These are phyloP conservation scores for Thelonectria discophora DNA, from an alignment of 2,329 filamentous ascomycete genomes.

Conservation along the genomic window DNA sequence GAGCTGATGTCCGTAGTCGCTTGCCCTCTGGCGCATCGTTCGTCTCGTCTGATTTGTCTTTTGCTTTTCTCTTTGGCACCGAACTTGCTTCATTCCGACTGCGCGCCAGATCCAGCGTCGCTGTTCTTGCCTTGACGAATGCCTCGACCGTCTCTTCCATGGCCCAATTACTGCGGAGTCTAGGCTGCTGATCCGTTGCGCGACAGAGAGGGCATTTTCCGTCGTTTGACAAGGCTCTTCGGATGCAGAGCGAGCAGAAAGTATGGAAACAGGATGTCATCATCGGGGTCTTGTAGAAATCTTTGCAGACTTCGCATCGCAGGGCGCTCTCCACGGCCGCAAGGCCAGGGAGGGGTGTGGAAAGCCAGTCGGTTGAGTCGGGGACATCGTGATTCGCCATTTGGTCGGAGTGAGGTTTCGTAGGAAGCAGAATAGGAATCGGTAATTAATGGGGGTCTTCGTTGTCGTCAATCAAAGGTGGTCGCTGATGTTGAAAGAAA, in stretches of 20 bases:
- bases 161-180: slow-evolving; percentile 83
- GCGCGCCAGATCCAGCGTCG: slow-evolving; percentile 71
- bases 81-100: slow-evolving; percentile 28
- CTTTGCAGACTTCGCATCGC: slow-evolving; percentile 97
- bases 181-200: slow-evolving; percentile 80
- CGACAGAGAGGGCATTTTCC: slow-evolving; percentile 90
- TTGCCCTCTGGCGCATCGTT: slow-evolving; percentile 52
- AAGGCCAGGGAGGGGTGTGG: slow-evolving; percentile 72
- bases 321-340: slow-evolving; percentile 82
- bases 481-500: not conserved
- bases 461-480: too few species aligned
- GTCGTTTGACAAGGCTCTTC: slow-evolving; percentile 81
- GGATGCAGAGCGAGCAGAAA: slow-evolving; percentile 96
- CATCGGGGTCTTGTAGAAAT: slow-evolving; percentile 95
- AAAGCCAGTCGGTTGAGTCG: slow-evolving; percentile 87
- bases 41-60: slow-evolving; percentile 43
- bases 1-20: slow-evolving; percentile 61
- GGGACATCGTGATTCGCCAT: slow-evolving; percentile 59
- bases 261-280: slow-evolving; percentile 95
- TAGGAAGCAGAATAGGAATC: not conserved
- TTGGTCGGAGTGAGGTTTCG: slow-evolving; percentile 4
- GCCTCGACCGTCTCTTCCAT: slow-evolving; percentile 85
- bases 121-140: slow-evolving; percentile 72
- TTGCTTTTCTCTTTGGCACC: slow-evolving; percentile 63
- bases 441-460: not conserved